phyloP scores from a whole-genome alignment of 2,329 filamentous ascomycete genomes.

The Cladorrhinum sp. region DNA sequence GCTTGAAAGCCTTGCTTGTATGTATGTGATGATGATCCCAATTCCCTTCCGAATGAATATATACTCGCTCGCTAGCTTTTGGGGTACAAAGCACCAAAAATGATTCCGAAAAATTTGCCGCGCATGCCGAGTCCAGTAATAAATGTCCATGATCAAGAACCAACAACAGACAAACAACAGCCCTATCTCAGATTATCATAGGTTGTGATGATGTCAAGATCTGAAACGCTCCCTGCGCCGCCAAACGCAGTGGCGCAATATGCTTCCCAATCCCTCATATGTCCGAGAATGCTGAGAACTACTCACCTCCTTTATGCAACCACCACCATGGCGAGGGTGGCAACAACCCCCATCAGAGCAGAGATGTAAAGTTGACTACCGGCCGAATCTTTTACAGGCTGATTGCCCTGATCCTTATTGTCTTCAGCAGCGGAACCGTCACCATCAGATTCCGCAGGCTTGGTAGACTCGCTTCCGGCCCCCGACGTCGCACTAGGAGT shows the following conservation, averaged over 20 bases:
- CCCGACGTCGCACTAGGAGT: constrained; percentile 17
- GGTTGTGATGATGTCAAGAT: background rate
- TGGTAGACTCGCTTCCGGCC: background rate
- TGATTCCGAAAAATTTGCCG: background rate
- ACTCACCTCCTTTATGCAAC: background rate
- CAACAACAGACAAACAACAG: constrained; percentile 1
- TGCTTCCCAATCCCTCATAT: background rate
- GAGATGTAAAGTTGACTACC: background rate
- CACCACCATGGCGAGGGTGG: background rate
- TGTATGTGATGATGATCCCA: background rate
- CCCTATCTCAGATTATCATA: constrained; percentile 1
- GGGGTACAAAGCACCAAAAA: background rate
- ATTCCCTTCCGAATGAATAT: background rate
- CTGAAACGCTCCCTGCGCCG: background rate
- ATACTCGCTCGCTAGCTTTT: background rate
- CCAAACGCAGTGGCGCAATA: background rate
- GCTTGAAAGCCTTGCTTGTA: background rate
- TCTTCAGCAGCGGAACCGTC: background rate
- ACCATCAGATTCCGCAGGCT: background rate
- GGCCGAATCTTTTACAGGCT: background rate
- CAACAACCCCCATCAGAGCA: background rate
- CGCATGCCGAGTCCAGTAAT: background rate
- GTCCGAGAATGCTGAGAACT: background rate
- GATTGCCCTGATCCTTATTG: background rate
- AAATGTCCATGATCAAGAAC: background rate